phyloP scores from a whole-genome alignment of 1,284 basidiomycete genomes.

The Heliocybe sulcata region DNA sequence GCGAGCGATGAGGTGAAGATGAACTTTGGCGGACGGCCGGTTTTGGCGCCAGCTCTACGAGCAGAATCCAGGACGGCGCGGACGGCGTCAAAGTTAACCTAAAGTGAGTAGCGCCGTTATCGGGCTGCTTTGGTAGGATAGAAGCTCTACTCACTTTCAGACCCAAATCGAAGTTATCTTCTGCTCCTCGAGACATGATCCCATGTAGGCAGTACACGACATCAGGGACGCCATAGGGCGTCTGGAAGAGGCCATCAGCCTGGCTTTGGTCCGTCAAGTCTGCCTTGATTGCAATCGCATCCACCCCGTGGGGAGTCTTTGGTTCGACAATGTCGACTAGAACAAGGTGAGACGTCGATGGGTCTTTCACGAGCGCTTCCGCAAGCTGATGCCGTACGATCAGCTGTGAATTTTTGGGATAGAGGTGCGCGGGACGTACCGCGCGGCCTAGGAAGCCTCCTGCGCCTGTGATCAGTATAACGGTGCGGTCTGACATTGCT shows the following conservation, averaged over 20 bases:
- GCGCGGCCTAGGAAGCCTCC: slow-evolving; percentile 40
- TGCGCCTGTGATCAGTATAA: slow-evolving; percentile 51
- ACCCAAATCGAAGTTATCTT: slow-evolving; percentile 57
- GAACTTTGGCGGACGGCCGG: slow-evolving; percentile 34
- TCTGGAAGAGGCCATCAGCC: slow-evolving; percentile 32
- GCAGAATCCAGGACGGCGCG: slow-evolving; percentile 42
- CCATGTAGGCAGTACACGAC: slow-evolving; percentile 56
- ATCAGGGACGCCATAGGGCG: slow-evolving; percentile 32
- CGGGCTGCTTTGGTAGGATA: neutral
- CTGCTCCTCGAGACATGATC: slow-evolving; percentile 64
- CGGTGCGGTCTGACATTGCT: slow-evolving; percentile 14
- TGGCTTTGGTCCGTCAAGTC: slow-evolving; percentile 39
- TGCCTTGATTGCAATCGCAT: slow-evolving; percentile 35
- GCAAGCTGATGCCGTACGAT: slow-evolving; percentile 22
- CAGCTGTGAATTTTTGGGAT: neutral
- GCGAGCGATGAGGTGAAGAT: slow-evolving; percentile 57
- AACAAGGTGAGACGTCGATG: slow-evolving; percentile 40
- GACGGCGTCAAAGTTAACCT: slow-evolving; percentile 60
- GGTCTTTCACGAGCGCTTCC: slow-evolving; percentile 24
- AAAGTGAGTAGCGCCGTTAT: slow-evolving; percentile 1
- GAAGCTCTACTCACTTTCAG: slow-evolving; percentile 27
- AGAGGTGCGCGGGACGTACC: slow-evolving; percentile 18
- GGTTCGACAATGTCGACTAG: slow-evolving; percentile 49
- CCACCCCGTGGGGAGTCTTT: slow-evolving; percentile 28
- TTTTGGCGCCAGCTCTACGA: slow-evolving; percentile 29